Conservation (phyloP, 1,284 basidiomycete species). For the Schizophyllum commune region DNA sequence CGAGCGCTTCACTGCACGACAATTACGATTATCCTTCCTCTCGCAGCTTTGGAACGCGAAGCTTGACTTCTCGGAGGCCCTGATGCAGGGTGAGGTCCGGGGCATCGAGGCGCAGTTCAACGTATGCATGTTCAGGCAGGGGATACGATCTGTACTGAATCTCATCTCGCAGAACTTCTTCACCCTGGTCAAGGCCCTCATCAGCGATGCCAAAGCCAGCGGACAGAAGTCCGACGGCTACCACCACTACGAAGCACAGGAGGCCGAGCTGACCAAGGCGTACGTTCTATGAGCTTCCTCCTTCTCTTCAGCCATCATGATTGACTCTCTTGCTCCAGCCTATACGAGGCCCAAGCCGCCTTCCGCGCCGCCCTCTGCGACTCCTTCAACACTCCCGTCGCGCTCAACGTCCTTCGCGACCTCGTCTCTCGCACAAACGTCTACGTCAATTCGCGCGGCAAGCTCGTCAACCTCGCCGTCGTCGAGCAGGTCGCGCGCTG, state of each 20-base stretch:
- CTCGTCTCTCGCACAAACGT: slow-evolving; percentile 86
- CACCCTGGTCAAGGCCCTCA: slow-evolving; percentile 77
- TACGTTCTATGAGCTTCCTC: too few relatives aligned
- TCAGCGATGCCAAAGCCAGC: slow-evolving; percentile 44
- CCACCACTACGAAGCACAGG: slow-evolving; percentile 47
- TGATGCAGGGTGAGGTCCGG: slow-evolving; percentile 86
- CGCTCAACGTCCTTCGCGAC: slow-evolving; percentile 73
- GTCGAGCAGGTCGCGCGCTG: slow-evolving; percentile 76
- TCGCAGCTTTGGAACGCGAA: slow-evolving; percentile 89
- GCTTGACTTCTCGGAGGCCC: slow-evolving; percentile 90
- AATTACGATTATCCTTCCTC: slow-evolving; percentile 92
- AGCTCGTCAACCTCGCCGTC: slow-evolving; percentile 60
- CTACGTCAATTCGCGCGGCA: slow-evolving; percentile 69
- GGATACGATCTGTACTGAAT: too few relatives aligned
- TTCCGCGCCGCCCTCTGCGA: slow-evolving; percentile 94
- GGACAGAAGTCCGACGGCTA: slow-evolving; percentile 45
- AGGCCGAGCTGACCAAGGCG: slow-evolving; percentile 33
- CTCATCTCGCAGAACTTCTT: slow-evolving; percentile 93
- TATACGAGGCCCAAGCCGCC: slow-evolving; percentile 67
- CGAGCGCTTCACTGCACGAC: slow-evolving; percentile 77
- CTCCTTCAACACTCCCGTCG: slow-evolving; percentile 93
- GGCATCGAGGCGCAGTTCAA: slow-evolving; percentile 84
- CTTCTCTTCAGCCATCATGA: too few relatives aligned
- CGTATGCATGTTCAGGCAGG: too few relatives aligned
- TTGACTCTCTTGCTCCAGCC: slow-evolving; percentile 38